Percentiles rank a stretch among this genome's conserved stretches.
Conservation (phyloP, 257 asterid species). For the Eustoma russellianum region DNA sequence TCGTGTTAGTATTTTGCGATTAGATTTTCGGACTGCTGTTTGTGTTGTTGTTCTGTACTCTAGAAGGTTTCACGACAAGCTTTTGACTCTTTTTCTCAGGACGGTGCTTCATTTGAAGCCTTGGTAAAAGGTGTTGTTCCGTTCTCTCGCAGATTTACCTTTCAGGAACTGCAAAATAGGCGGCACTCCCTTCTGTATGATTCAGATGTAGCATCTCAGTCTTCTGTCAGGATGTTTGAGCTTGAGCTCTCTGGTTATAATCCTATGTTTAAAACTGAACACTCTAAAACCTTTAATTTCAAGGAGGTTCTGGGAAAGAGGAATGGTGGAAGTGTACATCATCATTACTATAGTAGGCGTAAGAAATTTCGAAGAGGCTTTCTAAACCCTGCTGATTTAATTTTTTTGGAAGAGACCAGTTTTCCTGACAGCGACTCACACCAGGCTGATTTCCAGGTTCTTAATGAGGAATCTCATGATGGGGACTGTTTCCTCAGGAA, state of each 20-base stretch:
- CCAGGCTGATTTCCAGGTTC: constrained; percentile 35
- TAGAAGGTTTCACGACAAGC: constrained; percentile 3
- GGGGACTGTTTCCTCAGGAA: constrained; percentile 34
- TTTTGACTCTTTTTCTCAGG: constrained; percentile 27
- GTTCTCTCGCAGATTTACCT: constrained; percentile 73
- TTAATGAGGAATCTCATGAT: constrained; percentile 34
- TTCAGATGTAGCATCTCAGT: constrained; percentile 57
- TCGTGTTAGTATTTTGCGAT: background rate
- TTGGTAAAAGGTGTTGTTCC: constrained; percentile 89
- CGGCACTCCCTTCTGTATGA: constrained; percentile 89
- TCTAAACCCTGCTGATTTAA: constrained; percentile 41
- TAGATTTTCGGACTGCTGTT: background rate
- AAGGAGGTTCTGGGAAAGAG: constrained; percentile 51
- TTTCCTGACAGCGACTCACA: constrained; percentile 38
- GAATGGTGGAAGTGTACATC: constrained; percentile 56
- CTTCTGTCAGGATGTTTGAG: constrained; percentile 61
- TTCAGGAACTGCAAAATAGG: constrained; percentile 59
- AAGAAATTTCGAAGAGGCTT: constrained; percentile 61
- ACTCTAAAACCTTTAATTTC: constrained; percentile 31
- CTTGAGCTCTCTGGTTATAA: constrained; percentile 70
- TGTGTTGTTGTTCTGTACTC: background rate
- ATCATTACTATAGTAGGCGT: constrained; percentile 65
- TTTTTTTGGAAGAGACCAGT: constrained; percentile 42
- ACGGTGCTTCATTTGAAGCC: constrained; percentile 88
- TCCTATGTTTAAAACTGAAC: constrained; percentile 45